Percentiles rank a stretch among this genome's conserved stretches.
Evolutionary conservation across 345 rosid species (phyloP).

Genomic region (Turritis glabra): DNA sequence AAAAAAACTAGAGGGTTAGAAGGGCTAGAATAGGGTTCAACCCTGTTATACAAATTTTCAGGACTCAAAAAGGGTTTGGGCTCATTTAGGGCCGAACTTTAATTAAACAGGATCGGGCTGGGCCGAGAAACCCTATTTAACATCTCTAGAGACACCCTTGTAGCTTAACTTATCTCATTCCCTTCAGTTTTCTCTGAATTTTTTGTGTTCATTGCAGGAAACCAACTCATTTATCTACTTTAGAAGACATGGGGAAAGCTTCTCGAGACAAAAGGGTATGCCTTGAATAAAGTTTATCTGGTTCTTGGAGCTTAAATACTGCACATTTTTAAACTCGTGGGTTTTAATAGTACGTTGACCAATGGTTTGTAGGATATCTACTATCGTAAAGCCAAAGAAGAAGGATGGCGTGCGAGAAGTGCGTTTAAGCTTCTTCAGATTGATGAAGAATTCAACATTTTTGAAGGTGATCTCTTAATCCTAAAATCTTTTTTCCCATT

Average conservation of each 20-base stretch:
- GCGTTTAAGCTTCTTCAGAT: constrained; percentile 96
- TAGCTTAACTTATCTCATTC: neutral
- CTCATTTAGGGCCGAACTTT: no score
- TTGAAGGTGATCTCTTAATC: constrained; percentile 53
- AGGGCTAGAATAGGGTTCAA: no score
- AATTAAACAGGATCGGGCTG: no score
- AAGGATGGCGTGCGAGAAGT: constrained; percentile 99
- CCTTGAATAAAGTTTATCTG: neutral
- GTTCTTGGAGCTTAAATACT: neutral
- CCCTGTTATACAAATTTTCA: no score
- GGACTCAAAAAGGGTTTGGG: no score
- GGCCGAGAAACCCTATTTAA: no score
- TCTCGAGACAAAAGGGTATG: constrained; percentile 88
- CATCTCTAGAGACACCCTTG: neutral
- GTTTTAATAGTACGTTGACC: neutral
- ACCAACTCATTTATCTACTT: neutral
- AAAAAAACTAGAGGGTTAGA: no score
- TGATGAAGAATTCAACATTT: constrained; percentile 94
- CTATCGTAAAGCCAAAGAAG: constrained; percentile 94
- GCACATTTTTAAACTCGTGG: neutral
- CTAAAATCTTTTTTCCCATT: neutral
- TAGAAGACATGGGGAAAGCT: constrained; percentile 76
- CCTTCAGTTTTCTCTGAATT: neutral
- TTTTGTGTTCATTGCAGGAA: neutral
- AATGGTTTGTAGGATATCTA: constrained; percentile 70